Evolutionary conservation across 441 rosid species (phyloP).

Genomic region (Bruguiera hainesii): DNA sequence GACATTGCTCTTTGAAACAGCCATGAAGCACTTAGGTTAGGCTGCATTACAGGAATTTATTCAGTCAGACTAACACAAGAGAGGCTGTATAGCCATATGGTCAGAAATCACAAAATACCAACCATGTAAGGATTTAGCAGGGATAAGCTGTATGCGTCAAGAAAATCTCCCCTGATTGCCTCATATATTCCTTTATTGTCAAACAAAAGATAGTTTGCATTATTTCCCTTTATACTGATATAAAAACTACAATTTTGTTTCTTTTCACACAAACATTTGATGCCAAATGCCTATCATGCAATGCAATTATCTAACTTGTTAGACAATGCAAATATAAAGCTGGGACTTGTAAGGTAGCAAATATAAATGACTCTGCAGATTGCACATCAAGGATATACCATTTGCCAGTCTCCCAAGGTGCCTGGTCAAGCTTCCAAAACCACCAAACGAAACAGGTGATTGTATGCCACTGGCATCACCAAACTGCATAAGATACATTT

Average conservation of each 20-base stretch:
- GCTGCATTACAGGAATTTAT: slow-evolving; percentile 42
- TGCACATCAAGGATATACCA: slow-evolving; percentile 39
- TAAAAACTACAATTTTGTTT: neutral
- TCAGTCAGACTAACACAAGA: slow-evolving; percentile 11
- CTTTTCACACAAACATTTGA: neutral
- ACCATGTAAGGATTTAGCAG: slow-evolving; percentile 96
- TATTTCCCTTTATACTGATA: slow-evolving; percentile 12
- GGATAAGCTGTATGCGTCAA: slow-evolving; percentile 73
- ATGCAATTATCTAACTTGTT: neutral
- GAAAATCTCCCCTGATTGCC: slow-evolving; percentile 69
- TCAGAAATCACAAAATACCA: slow-evolving; percentile 22
- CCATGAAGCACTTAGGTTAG: slow-evolving; percentile 92
- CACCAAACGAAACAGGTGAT: slow-evolving; percentile 99
- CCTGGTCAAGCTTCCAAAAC: slow-evolving; percentile 98
- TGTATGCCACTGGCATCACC: slow-evolving; percentile 99
- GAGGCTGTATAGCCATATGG: slow-evolving; percentile 12
- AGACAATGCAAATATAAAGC: neutral
- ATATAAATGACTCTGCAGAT: neutral
- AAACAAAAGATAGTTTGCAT: slow-evolving; percentile 2
- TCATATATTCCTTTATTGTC: slow-evolving; percentile 63
- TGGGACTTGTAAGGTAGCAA: neutral
- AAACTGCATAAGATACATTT: slow-evolving; percentile 49
- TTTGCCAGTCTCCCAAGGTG: slow-evolving; percentile 80
- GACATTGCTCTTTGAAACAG: slow-evolving; percentile 97
- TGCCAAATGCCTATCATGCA: neutral